Base-by-base conservation (phyloP, 805 yeast species). In the Ogataea nakhonphanomensis region DNA sequence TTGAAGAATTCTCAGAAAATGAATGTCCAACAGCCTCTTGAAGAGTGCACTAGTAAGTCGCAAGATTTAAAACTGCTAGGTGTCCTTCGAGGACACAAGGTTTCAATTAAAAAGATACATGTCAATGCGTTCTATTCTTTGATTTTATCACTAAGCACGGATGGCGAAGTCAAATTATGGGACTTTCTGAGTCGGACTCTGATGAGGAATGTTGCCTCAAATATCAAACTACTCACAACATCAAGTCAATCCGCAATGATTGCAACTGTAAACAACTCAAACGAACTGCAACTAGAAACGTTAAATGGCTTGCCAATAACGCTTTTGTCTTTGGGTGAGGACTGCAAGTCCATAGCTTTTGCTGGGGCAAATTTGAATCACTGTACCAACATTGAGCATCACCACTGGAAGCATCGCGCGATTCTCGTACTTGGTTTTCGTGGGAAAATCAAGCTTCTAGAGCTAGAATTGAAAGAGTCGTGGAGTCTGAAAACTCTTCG, bases 161-260 rank as follows among this genome's bases (percentile, higher is more conserved):
- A 57, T 7, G 91, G 95, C 1, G 57, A 58, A 2, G 74, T 79
- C 2, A 69, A 70, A 13, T 46, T 79, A 4, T 86, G 95, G 91
- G 87, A 86, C 51, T 49, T 78, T 28, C 69, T 78, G 2, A 56
- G 79, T 23, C 67, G 66, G 37, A 70, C 70, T 37, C 69, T 72
- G 30, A 71, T 84, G 3, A 60, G 85, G 41, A 54, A 57, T 33
- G 47, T 57, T 10, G 31, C 33, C 27, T 44, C 56, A 6, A 21
- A 54, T 7, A 37, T 45, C 5, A 49, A 43, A 5, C 55, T 66
- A 11, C 57, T 70, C 4, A 66, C 76, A 3, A 69, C 81, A 17
- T 76, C 83, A 0, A 69, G 73, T 49, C 76, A 73, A 33, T 61
- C 76, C 1, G 90, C 88, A 0, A 63, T 66, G 32, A 68, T 83